phyloP scores from a whole-genome alignment of 306 rosid species.

The Vachellia pachyceras region DNA sequence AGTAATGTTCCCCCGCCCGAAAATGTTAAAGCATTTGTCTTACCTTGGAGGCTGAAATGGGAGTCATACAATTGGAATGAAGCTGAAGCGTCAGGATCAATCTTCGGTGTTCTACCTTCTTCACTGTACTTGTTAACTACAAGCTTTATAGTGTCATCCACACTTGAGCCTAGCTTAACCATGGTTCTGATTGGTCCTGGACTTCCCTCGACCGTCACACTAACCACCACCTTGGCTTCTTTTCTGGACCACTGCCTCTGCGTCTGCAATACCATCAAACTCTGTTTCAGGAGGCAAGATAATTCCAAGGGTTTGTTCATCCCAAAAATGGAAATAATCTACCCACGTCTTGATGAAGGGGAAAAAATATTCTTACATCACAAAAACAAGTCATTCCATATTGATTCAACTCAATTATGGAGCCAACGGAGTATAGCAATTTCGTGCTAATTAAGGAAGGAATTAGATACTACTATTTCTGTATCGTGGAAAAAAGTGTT shows the following conservation, averaged over 20 bases:
- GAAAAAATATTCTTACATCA: neutral
- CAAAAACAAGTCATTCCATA: neutral
- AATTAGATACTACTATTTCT: neutral
- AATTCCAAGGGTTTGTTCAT: neutral
- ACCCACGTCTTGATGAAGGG: neutral
- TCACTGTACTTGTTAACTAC: conserved; percentile 69
- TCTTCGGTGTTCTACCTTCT: conserved; percentile 80
- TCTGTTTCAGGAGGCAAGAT: neutral
- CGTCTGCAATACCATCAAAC: neutral
- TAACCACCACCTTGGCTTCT: conserved; percentile 88
- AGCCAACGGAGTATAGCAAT: neutral
- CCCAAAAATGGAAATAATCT: neutral
- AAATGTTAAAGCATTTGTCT: conserved; percentile 1
- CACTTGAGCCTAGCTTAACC: conserved; percentile 81
- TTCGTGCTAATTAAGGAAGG: neutral
- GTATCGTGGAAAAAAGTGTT: neutral
- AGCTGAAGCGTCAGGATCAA: conserved; percentile 41
- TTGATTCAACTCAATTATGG: neutral
- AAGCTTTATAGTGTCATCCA: conserved; percentile 67
- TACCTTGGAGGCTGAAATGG: conserved; percentile 87
- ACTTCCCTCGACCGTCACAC: conserved; percentile 88
- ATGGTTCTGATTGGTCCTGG: conserved; percentile 79
- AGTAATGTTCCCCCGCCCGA: too few species aligned
- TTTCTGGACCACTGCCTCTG: conserved; percentile 59
- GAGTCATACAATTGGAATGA: conserved; percentile 76